Base-by-base conservation (phyloP, 2,329 filamentous ascomycete genomes). In the Aureobasidium sp. region DNA sequence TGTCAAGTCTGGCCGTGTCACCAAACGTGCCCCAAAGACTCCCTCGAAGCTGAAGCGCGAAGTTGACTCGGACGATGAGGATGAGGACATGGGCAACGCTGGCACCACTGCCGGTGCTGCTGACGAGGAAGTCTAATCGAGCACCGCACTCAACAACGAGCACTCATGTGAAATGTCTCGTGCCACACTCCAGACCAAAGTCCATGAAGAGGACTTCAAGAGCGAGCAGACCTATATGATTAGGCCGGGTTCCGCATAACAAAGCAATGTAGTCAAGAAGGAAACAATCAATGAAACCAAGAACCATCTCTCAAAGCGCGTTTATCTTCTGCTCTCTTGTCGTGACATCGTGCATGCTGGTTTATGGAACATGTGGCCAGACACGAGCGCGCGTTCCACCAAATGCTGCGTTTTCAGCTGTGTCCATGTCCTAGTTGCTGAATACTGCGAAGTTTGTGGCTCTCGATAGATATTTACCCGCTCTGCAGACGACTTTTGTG, bases 1-100 rank as follows among this genome's bases (percentile, higher is more conserved):
- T 8, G 53, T 46, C 41, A 57, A 57, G n/a, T 32, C 36, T n/a
- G 52, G 52, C 29, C 53, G 53, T 29, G 41, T 57, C 39, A 34
- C 53, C 39, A 57, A 57, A 29, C 34, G 36, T 13, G n/a, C 52
- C 13, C n/a, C 52, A 29, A 57, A 46, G 53, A 46, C 27, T 1
- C 37, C 37, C 8, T 44, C 53, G 8, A 57, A 57, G 29, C n/a
- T 46, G 17, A 57, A 57, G 53, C 29, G 15, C 6, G 20, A 20
- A 20, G 27, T 3, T 6, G 13, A 34, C 10, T 34, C 39, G 9
- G 53, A 57, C 13, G 52, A 56, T 20, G n/a, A 26, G 17, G 26
- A 55, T 5, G 50, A 53, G 20, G 20, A 7, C 20, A 39, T 39
- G 20, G 50, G 29, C 9, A 15, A 20, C n/a, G n/a, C 32, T 36